Percentiles rank a stretch among this genome's conserved stretches.
phyloP scores from a whole-genome alignment of 169 alveolate genomes.

The Plasmodium fragile region DNA sequence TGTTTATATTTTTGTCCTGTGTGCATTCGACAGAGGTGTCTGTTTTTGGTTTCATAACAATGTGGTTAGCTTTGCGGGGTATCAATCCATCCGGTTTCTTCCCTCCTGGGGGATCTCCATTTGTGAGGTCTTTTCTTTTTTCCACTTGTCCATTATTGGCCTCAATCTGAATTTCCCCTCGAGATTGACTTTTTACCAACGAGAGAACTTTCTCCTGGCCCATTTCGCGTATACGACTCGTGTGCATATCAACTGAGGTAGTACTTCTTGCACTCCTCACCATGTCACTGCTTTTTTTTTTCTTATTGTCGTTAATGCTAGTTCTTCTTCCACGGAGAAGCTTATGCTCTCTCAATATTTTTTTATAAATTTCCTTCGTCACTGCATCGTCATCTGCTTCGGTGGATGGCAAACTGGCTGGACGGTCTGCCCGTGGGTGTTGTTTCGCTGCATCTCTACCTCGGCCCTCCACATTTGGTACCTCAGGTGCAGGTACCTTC shows the following conservation, averaged over 20 bases:
- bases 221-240: not conserved
- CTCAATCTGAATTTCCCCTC: not conserved
- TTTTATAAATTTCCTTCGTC: conserved; percentile 30
- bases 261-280: not conserved
- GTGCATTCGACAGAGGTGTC: conserved; percentile 10
- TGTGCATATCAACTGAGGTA: not conserved
- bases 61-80: not conserved
- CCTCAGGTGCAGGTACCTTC: not conserved
- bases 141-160: not conserved
- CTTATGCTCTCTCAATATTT: conserved; percentile 31
- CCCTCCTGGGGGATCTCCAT: not conserved
- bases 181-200: not conserved
- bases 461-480: not conserved
- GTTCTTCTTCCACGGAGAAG: not conserved
- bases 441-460: not conserved
- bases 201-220: not conserved
- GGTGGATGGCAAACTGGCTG: not conserved
- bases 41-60: not conserved
- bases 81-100: not conserved
- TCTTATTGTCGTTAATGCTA: not conserved
- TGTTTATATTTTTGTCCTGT: conserved; percentile 31
- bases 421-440: not conserved
- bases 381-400: not conserved
- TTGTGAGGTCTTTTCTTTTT: not conserved
- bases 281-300: not conserved